A percentile compares a stretch with the other conserved stretches of the same genome.
Evolutionary conservation across 495 filamentous ascomycete genomes (phyloP).

Genomic region (Xeromyces bisporus): DNA sequence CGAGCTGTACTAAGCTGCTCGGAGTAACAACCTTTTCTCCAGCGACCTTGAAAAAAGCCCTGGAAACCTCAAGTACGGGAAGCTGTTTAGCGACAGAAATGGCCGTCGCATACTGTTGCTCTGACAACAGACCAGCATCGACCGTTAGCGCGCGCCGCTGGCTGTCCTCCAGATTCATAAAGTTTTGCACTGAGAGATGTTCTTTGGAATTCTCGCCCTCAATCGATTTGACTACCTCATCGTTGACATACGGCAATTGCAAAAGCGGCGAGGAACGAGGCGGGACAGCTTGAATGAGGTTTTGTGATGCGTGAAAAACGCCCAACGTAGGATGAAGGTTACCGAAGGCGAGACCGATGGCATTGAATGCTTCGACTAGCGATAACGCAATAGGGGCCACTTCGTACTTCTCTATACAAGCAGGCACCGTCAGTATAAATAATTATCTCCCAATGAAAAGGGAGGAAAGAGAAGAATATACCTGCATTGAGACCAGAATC

Average conservation of each 20-base stretch:
- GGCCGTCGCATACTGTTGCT: constrained; percentile 59
- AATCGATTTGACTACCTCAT: constrained; percentile 51
- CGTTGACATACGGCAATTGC: constrained; percentile 79
- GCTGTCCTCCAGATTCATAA: constrained; percentile 65
- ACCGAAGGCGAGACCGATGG: constrained; percentile 75
- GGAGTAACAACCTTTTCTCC: constrained; percentile 87
- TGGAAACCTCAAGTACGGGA: constrained; percentile 68
- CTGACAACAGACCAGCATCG: constrained; percentile 52
- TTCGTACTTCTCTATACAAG: constrained; percentile 53
- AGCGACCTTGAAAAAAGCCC: constrained; percentile 95
- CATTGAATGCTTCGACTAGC: constrained; percentile 69
- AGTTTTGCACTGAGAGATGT: constrained; percentile 67
- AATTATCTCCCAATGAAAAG: background rate
- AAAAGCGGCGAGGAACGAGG: constrained; percentile 74
- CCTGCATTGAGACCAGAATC: constrained; percentile 56
- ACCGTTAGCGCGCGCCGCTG: constrained; percentile 52
- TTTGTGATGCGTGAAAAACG: constrained; percentile 67
- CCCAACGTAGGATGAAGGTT: constrained; percentile 66
- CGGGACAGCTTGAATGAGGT: constrained; percentile 73
- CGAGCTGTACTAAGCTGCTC: constrained; percentile 81
- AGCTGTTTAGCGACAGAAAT: constrained; percentile 64
- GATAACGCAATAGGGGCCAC: constrained; percentile 70
- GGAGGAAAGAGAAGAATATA: constrained; percentile 23
- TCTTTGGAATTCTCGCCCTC: constrained; percentile 56
- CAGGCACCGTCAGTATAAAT: background rate